Percentiles rank a stretch among this genome's conserved stretches.
phyloP scores from a whole-genome alignment of 139 green algal species.

The Nannochloris sp. region DNA sequence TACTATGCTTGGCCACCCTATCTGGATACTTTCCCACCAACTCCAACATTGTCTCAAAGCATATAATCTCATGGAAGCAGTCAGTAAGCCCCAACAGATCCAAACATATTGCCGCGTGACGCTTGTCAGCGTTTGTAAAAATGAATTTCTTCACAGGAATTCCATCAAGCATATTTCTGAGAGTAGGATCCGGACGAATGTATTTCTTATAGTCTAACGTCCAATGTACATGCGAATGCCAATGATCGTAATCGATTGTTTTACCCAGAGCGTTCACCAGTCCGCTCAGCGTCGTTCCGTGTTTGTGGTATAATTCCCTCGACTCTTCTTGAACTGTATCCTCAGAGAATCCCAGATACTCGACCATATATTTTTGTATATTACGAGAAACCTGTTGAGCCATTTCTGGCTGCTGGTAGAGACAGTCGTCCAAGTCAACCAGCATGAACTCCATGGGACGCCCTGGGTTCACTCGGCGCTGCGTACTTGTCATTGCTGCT shows the following conservation, averaged over 20 bases:
- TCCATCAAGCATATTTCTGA: conserved; percentile 17
- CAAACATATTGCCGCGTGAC: conserved; percentile 58
- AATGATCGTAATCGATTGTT: conserved; percentile 61
- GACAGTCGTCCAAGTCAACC: conserved; percentile 53
- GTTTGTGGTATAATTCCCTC: conserved; percentile 42
- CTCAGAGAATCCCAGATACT: conserved; percentile 36
- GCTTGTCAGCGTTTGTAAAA: conserved; percentile 74
- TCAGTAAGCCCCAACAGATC: conserved; percentile 52
- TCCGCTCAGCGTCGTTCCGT: conserved; percentile 62
- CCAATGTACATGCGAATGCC: conserved; percentile 58
- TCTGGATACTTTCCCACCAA: neutral
- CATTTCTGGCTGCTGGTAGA: conserved; percentile 37
- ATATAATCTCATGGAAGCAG: conserved; percentile 62
- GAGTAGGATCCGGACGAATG: conserved; percentile 17
- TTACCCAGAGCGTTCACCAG: conserved; percentile 53
- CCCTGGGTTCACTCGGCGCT: neutral
- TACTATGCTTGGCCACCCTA: conserved; percentile 19
- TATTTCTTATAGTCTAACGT: conserved; percentile 47
- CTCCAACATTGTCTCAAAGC: conserved; percentile 63
- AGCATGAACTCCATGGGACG: conserved; percentile 22
- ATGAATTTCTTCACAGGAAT: conserved; percentile 59
- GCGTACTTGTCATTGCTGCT: no score
- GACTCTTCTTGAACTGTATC: conserved; percentile 36
- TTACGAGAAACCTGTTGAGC: conserved; percentile 36
- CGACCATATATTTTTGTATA: conserved; percentile 53